phyloP scores from a whole-genome alignment of 106 monocot genomes.

The Platanthera guangdongensis region DNA sequence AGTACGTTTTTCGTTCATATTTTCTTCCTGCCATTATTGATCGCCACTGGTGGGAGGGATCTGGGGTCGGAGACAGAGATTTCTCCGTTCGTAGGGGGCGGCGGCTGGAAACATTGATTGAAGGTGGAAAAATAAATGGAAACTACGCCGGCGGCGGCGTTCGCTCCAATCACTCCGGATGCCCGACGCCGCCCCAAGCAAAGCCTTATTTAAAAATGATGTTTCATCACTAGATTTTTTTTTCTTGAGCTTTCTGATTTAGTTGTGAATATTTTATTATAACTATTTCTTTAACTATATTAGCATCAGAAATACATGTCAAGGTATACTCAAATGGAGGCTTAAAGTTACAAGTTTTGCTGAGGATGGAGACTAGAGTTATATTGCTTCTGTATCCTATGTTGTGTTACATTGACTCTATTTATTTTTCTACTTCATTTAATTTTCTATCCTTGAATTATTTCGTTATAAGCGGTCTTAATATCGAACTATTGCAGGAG shows the following conservation, averaged over 20 bases:
- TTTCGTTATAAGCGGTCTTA: background rate
- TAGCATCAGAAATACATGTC: conserved; percentile 29
- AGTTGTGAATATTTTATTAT: conserved; percentile 1
- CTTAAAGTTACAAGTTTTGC: conserved; percentile 26
- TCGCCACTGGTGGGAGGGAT: too few relatives aligned
- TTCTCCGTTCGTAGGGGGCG: too few relatives aligned
- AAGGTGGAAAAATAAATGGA: too few relatives aligned
- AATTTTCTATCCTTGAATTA: background rate
- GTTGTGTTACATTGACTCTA: background rate
- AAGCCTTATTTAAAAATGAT: background rate
- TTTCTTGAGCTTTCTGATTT: background rate
- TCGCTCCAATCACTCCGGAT: too few relatives aligned
- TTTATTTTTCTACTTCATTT: background rate
- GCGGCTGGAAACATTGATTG: too few relatives aligned
- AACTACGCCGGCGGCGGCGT: too few relatives aligned
- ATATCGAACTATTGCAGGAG: background rate
- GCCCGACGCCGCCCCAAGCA: too few relatives aligned
- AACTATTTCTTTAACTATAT: conserved; percentile 36
- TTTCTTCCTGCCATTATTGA: background rate
- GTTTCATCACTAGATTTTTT: background rate
- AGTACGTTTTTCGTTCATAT: background rate
- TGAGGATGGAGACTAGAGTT: conserved; percentile 34
- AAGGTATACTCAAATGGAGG: conserved; percentile 22
- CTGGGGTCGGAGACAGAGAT: too few relatives aligned
- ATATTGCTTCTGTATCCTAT: conserved; percentile 69